Evolutionary conservation across 306 rosid genomes (phyloP).

Genomic region (Quercus aquifolioides): DNA sequence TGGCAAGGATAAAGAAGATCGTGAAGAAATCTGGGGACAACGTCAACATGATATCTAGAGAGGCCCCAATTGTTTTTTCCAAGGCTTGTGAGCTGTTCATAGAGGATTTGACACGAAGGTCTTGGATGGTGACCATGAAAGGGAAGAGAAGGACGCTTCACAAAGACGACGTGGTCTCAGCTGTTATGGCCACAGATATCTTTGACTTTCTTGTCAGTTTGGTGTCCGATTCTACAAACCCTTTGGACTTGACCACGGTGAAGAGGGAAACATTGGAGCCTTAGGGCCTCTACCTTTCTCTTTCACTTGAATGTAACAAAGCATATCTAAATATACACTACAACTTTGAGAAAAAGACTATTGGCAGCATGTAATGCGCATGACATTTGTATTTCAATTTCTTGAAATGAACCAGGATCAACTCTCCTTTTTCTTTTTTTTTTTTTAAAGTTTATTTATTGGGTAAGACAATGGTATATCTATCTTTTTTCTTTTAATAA

Average conservation of each 20-base stretch:
- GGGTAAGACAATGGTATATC: too few relatives aligned
- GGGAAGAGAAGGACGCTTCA: slow-evolving; percentile 66
- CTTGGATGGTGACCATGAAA: slow-evolving; percentile 61
- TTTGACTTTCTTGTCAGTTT: slow-evolving; percentile 62
- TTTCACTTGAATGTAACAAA: too few relatives aligned
- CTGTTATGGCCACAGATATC: slow-evolving; percentile 57
- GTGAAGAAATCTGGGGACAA: slow-evolving; percentile 66
- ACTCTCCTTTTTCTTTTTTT: too few relatives aligned
- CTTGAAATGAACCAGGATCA: too few relatives aligned
- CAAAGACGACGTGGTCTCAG: slow-evolving; percentile 64
- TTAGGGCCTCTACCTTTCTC: neutral
- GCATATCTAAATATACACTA: too few relatives aligned
- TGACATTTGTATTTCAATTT: too few relatives aligned
- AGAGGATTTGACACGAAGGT: slow-evolving; percentile 54
- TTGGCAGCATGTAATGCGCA: too few relatives aligned
- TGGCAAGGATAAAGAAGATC: slow-evolving; percentile 82
- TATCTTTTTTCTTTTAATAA: too few relatives aligned
- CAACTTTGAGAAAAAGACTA: too few relatives aligned
- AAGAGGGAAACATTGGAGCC: neutral
- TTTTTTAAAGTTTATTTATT: too few relatives aligned
- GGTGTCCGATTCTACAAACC: slow-evolving; percentile 34
- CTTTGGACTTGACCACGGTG: neutral
- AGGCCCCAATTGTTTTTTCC: slow-evolving; percentile 63
- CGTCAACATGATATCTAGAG: slow-evolving; percentile 79
- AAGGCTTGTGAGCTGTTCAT: slow-evolving; percentile 82